Percentiles rank a stretch among this genome's conserved stretches.
phyloP scores from a whole-genome alignment of 2,329 filamentous ascomycete species.

The Didymella exigua region DNA sequence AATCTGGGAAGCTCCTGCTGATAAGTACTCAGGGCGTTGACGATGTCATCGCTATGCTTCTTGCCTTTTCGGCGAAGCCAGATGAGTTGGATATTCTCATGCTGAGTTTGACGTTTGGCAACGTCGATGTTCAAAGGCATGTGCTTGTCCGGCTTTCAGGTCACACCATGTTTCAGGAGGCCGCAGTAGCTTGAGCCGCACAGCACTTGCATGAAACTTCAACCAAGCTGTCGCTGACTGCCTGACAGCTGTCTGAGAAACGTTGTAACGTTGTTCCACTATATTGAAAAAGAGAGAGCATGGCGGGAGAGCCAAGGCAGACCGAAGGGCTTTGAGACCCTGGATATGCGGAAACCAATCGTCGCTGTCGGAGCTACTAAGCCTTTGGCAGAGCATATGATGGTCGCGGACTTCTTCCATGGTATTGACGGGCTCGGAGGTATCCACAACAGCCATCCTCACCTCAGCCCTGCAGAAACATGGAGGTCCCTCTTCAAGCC shows the following conservation, averaged over 20 bases:
- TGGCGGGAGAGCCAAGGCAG: conserved; percentile 77
- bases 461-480: conserved; percentile 54
- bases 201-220: neutral
- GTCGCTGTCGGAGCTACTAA: conserved; percentile 87
- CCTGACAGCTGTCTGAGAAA: conserved; percentile 79
- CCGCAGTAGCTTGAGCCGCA: neutral
- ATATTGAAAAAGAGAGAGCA: conserved; percentile 83
- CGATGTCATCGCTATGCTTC: conserved; percentile 84
- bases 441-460: conserved; percentile 56
- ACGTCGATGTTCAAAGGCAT: conserved; percentile 81
- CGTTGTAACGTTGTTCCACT: conserved; percentile 86
- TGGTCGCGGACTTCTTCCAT: conserved; percentile 76
- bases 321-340: conserved; percentile 71
- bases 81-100: conserved; percentile 87
- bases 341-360: conserved; percentile 76
- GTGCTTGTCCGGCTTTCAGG: neutral
- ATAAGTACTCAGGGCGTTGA: conserved; percentile 72
- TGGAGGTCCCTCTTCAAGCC: conserved; percentile 55
- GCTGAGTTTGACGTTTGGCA: conserved; percentile 91
- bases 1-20: neutral
- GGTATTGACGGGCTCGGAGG: conserved; percentile 57
- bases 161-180: neutral
- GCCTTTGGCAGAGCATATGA: conserved; percentile 79
- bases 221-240: neutral
- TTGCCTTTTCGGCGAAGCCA: conserved; percentile 79